Conservation (phyloP, 2,329 filamentous ascomycete genomes). For the Myriosclerotinia curreyana region DNA sequence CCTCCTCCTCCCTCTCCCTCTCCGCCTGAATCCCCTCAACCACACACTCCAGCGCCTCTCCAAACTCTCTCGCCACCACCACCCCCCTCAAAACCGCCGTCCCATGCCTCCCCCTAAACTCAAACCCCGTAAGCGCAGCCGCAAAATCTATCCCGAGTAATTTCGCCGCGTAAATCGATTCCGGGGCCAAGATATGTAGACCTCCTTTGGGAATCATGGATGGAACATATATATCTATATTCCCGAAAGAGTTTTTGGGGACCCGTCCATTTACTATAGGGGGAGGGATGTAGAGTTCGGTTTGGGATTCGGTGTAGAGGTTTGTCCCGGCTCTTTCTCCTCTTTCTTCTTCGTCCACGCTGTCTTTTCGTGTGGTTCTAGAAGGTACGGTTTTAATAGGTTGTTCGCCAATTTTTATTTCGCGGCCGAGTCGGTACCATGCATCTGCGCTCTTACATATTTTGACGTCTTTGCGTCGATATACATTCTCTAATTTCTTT, state of each 20-base stretch:
- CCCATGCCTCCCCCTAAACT: conserved; percentile 80
- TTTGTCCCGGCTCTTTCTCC: conserved; percentile 53
- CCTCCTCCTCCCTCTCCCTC: conserved; percentile 59
- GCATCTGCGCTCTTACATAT: conserved; percentile 74
- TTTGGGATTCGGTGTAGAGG: conserved; percentile 61
- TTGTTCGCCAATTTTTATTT: conserved; percentile 74
- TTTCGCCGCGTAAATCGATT: conserved; percentile 68
- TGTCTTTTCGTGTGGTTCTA: conserved; percentile 29
- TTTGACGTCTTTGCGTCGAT: conserved; percentile 76
- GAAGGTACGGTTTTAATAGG: conserved; percentile 72
- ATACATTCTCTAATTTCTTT: conserved; percentile 68
- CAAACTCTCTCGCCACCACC: conserved; percentile 69
- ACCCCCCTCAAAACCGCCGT: conserved; percentile 79
- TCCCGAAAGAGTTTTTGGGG: conserved; percentile 90
- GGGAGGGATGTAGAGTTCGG: conserved; percentile 70
- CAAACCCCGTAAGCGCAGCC: conserved; percentile 85
- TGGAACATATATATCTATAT: conserved; percentile 88
- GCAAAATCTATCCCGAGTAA: conserved; percentile 80
- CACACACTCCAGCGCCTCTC: conserved; percentile 68
- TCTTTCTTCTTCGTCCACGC: no score
- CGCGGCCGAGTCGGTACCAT: conserved; percentile 85
- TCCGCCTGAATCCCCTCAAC: conserved; percentile 66
- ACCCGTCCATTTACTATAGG: conserved; percentile 72
- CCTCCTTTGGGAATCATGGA: conserved; percentile 87
- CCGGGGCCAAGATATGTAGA: conserved; percentile 62